These are phyloP conservation scores for Penicillium cataractarum DNA, from an alignment of 495 filamentous ascomycete species.

Conservation along the genomic window DNA sequence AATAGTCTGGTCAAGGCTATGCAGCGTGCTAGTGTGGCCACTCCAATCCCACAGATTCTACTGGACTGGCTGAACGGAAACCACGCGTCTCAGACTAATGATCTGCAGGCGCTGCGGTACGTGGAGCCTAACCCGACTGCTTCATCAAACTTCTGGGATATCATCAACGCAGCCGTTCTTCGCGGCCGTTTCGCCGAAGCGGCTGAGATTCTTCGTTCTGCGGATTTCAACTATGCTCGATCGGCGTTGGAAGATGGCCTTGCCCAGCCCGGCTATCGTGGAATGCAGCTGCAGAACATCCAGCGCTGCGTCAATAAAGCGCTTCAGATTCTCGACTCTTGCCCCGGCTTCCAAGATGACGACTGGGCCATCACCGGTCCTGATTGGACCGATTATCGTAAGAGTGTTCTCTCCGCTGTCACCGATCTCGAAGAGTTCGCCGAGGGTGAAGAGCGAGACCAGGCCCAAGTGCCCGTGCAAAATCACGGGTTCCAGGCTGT, in stretches of 20 bases:
- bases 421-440: slow-evolving; percentile 72
- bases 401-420: slow-evolving; percentile 64
- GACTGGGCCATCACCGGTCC: slow-evolving; percentile 77
- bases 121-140: slow-evolving; percentile 71
- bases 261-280: slow-evolving; percentile 66
- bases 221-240: slow-evolving; percentile 73
- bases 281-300: slow-evolving; percentile 71
- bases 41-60: slow-evolving; percentile 70
- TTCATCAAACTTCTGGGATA: slow-evolving; percentile 79
- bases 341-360: slow-evolving; percentile 61
- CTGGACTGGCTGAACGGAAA: slow-evolving; percentile 76
- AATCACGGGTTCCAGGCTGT: slow-evolving; percentile 51
- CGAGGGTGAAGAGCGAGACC: slow-evolving; percentile 62
- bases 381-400: slow-evolving; percentile 80
- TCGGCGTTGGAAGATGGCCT: slow-evolving; percentile 60
- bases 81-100: slow-evolving; percentile 63
- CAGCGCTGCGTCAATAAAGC: slow-evolving; percentile 67
- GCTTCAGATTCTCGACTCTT: slow-evolving; percentile 66
- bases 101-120: slow-evolving; percentile 61
- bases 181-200: slow-evolving; percentile 71
- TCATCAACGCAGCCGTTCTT: slow-evolving; percentile 65
- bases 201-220: slow-evolving; percentile 63
- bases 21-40: slow-evolving; percentile 42
- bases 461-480: slow-evolving; percentile 29
- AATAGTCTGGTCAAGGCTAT: slow-evolving; percentile 37